Evolutionary conservation across 1,139 yeast species (phyloP).

Genomic region (Sugiyamaella xylanicola): DNA sequence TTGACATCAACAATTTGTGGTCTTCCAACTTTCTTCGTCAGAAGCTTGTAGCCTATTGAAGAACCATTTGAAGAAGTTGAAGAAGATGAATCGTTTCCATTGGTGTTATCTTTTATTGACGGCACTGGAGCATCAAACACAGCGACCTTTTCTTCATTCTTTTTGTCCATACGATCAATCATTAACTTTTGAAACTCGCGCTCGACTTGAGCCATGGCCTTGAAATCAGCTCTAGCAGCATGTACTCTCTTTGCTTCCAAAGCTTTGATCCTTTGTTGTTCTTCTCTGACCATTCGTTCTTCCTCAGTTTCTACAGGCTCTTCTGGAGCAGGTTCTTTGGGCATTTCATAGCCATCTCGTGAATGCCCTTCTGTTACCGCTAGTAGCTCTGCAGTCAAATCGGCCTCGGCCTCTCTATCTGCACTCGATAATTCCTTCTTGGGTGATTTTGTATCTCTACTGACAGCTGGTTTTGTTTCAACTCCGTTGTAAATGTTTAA

Average conservation of each 20-base stretch:
- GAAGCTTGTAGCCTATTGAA: constrained; percentile 22
- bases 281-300: constrained; percentile 28
- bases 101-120: not conserved
- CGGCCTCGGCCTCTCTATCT: constrained; percentile 12
- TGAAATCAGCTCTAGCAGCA: constrained; percentile 31
- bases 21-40: constrained; percentile 35
- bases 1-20: constrained; percentile 29
- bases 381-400: constrained; percentile 23
- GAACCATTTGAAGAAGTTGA: constrained; percentile 19
- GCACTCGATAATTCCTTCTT: constrained; percentile 12
- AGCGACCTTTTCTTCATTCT: constrained; percentile 27
- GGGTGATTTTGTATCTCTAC: constrained; percentile 1
- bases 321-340: constrained; percentile 30
- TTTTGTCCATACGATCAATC: constrained; percentile 38
- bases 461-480: constrained; percentile 24
- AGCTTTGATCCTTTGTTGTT: constrained; percentile 21
- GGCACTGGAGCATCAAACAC: constrained; percentile 43
- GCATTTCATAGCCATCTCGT: not conserved
- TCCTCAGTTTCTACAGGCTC: constrained; percentile 31
- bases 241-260: constrained; percentile 24
- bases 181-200: constrained; percentile 41
- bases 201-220: constrained; percentile 41
- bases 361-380: constrained; percentile 26
- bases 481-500: constrained; percentile 35
- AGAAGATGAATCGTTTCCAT: constrained; percentile 5